Evolutionary conservation across 352 stramenopile genomes (phyloP).

Genomic region (Phytophthora podocarpi): DNA sequence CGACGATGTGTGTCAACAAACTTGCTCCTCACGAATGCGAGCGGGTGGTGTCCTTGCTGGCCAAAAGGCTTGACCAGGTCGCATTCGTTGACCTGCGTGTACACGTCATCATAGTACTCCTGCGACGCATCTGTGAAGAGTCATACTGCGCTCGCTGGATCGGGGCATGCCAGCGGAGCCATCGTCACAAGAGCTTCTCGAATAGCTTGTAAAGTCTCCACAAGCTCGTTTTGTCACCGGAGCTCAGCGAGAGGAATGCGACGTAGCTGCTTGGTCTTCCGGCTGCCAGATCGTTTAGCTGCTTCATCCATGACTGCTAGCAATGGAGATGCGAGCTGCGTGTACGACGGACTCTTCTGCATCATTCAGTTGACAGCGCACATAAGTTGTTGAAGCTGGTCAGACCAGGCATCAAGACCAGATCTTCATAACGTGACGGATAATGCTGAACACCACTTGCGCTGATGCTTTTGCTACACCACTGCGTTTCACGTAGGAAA

Average conservation of each 20-base stretch:
- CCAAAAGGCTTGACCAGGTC: not conserved
- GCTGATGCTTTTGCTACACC: too few relatives aligned
- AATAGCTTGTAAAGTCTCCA: not conserved
- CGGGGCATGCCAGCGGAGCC: conserved; percentile 4
- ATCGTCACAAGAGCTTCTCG: not conserved
- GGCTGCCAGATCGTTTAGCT: not conserved
- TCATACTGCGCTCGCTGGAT: not conserved
- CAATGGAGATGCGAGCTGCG: not conserved
- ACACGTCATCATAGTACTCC: not conserved
- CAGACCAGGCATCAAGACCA: too few relatives aligned
- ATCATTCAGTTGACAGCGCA: conserved; percentile 18
- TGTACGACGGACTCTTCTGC: conserved; percentile 3
- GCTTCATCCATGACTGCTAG: not conserved
- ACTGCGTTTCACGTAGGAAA: too few relatives aligned
- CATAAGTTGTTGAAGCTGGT: conserved; percentile 7
- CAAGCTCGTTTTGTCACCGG: not conserved
- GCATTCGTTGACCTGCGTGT: not conserved
- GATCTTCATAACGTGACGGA: too few relatives aligned
- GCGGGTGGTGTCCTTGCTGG: conserved; percentile 2
- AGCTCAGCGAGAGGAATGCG: not conserved
- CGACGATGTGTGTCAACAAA: not conserved
- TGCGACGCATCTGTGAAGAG: conserved; percentile 13
- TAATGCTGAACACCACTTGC: too few relatives aligned
- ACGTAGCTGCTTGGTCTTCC: conserved; percentile 2
- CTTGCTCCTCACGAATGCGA: conserved; percentile 8